phyloP scores from a whole-genome alignment of 2,329 filamentous ascomycete genomes.

The Sordariomycetes sp. region DNA sequence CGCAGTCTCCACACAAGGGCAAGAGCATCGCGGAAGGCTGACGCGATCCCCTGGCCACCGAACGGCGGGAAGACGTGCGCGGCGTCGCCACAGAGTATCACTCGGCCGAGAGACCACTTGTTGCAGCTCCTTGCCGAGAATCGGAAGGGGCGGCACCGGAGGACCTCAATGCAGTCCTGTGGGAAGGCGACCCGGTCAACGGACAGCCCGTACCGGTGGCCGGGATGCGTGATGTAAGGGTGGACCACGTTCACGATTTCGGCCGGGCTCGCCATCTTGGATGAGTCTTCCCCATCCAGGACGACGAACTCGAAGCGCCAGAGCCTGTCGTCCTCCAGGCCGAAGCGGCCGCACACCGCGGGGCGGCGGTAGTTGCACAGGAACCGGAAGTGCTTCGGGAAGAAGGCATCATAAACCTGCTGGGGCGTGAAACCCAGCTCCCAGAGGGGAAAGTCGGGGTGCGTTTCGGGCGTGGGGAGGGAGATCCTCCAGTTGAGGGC shows the following conservation, averaged over 20 bases:
- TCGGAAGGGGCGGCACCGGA: conserved; percentile 24
- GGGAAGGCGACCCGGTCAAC: conserved; percentile 19
- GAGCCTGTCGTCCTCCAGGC: conserved; percentile 21
- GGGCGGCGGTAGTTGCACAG: conserved; percentile 25
- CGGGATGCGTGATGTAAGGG: conserved; percentile 15
- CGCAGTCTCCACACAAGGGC: conserved; percentile 18
- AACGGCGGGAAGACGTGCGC: conserved; percentile 39
- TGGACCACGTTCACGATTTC: conserved; percentile 13
- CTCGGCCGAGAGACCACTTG: conserved; percentile 25
- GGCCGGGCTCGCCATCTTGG: conserved; percentile 13
- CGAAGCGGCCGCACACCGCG: conserved; percentile 29
- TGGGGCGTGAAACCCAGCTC: conserved; percentile 27
- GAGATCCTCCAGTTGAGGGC: conserved; percentile 29
- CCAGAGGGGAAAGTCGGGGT: conserved; percentile 34
- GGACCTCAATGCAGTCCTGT: conserved; percentile 28
- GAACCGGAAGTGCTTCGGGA: conserved; percentile 28
- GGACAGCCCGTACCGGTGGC: conserved; percentile 7
- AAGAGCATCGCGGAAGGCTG: conserved; percentile 19
- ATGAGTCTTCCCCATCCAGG: conserved; percentile 13
- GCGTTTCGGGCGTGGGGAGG: conserved; percentile 26
- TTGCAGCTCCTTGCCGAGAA: conserved; percentile 32
- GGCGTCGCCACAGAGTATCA: conserved; percentile 31
- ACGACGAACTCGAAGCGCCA: conserved; percentile 28
- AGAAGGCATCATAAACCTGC: conserved; percentile 32
- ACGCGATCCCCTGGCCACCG: conserved; percentile 21